These are phyloP conservation scores for Lichtheimia ornata DNA, from an alignment of 371 early-diverging fungal species.

Conservation along the genomic window DNA sequence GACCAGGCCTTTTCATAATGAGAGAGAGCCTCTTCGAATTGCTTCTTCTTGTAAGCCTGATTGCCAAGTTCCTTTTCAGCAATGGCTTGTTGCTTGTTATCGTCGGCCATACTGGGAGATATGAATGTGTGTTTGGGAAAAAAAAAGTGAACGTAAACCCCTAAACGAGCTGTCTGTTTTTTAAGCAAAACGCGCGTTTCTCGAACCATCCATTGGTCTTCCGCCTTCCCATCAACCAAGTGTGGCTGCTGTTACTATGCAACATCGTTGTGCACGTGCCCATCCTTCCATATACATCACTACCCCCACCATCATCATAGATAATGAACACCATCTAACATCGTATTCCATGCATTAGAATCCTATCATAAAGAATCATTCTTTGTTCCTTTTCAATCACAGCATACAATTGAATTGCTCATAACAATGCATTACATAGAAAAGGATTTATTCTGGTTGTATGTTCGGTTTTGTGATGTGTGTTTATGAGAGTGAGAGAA, in stretches of 20 bases:
- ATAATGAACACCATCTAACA: too few relatives aligned
- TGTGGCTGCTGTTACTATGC: neutral
- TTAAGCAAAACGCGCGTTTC: neutral
- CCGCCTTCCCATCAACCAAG: too few relatives aligned
- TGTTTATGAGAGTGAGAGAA: too few relatives aligned
- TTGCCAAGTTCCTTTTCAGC: conserved; percentile 92
- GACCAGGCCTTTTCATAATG: conserved; percentile 94
- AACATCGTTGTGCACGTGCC: neutral
- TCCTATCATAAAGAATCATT: too few relatives aligned
- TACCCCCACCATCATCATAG: too few relatives aligned
- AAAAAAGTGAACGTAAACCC: neutral
- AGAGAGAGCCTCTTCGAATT: conserved; percentile 87
- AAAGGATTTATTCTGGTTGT: too few relatives aligned
- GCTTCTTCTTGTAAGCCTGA: conserved; percentile 88
- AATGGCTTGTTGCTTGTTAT: conserved; percentile 72
- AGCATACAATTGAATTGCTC: too few relatives aligned
- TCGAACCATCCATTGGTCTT: conserved; percentile 2
- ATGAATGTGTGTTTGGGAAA: conserved; percentile 1
- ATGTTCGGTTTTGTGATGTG: too few relatives aligned
- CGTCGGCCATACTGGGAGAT: conserved; percentile 44
- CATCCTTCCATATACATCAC: too few relatives aligned
- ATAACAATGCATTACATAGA: too few relatives aligned
- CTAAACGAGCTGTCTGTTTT: neutral
- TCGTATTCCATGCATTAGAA: too few relatives aligned
- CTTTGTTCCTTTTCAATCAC: too few relatives aligned